Percentiles rank a stretch among this genome's conserved stretches.
These are phyloP conservation scores for Escallonia rubra DNA, from an alignment of 129 eudicot species.

Conservation along the genomic window DNA sequence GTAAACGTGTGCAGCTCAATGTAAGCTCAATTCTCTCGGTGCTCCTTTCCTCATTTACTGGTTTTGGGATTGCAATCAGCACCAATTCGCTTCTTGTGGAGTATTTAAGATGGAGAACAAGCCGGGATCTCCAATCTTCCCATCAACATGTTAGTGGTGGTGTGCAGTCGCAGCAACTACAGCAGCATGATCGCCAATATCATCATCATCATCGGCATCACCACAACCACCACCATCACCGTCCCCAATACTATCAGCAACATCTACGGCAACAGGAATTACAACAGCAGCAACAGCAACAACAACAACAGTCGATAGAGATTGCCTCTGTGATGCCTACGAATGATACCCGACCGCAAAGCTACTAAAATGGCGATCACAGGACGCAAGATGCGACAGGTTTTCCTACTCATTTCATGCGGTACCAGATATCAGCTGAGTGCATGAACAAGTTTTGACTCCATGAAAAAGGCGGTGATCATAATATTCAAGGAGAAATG, in stretches of 20 bases:
- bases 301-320: background rate
- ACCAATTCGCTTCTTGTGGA: conserved; percentile 64
- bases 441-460: too few relatives aligned
- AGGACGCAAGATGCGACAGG: too few relatives aligned
- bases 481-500: too few relatives aligned
- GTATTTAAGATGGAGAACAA: conserved; percentile 53
- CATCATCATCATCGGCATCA: conserved; percentile 21
- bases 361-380: background rate
- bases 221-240: conserved; percentile 6
- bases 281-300: background rate
- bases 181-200: conserved; percentile 11
- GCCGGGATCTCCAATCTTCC: conserved; percentile 15
- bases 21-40: conserved; percentile 53
- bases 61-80: conserved; percentile 71
- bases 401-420: too few relatives aligned
- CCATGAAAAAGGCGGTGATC: too few relatives aligned
- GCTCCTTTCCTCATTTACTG: conserved; percentile 68
- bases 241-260: conserved; percentile 1
- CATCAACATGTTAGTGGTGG: conserved; percentile 1
- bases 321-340: background rate
- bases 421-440: too few relatives aligned
- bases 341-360: background rate
- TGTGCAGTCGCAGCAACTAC: conserved; percentile 15
- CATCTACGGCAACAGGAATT: too few relatives aligned
- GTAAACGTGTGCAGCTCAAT: conserved; percentile 46